A percentile compares a stretch with the other conserved stretches of the same genome.
Evolutionary conservation across 1,284 basidiomycete genomes (phyloP).

Genomic region (Apiotrichum siamense): DNA sequence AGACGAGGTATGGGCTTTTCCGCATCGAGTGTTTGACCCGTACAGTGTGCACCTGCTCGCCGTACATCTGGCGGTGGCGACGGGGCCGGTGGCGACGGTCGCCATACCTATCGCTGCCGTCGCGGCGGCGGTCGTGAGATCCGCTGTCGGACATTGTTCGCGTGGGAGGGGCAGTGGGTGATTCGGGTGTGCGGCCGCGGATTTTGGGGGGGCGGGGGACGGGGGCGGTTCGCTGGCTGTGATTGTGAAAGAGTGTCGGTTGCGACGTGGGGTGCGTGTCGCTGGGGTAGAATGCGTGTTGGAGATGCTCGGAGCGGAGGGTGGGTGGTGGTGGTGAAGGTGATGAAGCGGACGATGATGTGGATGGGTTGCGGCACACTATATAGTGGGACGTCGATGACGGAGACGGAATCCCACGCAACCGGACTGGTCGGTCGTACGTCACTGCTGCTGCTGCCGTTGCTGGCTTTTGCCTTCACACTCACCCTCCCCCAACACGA

Average conservation of each 20-base stretch:
- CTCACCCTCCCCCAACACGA: background rate
- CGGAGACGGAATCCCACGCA: no score
- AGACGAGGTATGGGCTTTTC: slow-evolving; percentile 43
- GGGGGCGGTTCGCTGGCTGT: background rate
- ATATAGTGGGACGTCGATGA: background rate
- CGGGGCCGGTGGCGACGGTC: background rate
- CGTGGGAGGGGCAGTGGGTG: slow-evolving; percentile 3
- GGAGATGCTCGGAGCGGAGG: background rate
- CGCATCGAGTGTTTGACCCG: slow-evolving; percentile 34
- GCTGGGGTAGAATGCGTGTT: no score
- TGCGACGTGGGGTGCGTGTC: no score
- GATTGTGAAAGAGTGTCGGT: background rate
- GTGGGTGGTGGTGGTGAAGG: background rate
- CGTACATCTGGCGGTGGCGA: background rate
- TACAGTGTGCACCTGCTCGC: background rate
- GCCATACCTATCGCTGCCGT: background rate
- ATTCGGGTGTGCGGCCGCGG: no score
- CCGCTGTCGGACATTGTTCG: background rate
- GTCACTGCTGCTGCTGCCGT: background rate
- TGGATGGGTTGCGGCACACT: background rate
- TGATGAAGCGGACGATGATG: background rate
- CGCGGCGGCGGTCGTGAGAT: background rate
- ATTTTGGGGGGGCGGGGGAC: slow-evolving; percentile 6
- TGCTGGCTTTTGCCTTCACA: background rate
- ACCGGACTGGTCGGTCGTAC: no score